Base-by-base conservation (phyloP, 2,329 filamentous ascomycete genomes). In the Sporothrix protearum region DNA sequence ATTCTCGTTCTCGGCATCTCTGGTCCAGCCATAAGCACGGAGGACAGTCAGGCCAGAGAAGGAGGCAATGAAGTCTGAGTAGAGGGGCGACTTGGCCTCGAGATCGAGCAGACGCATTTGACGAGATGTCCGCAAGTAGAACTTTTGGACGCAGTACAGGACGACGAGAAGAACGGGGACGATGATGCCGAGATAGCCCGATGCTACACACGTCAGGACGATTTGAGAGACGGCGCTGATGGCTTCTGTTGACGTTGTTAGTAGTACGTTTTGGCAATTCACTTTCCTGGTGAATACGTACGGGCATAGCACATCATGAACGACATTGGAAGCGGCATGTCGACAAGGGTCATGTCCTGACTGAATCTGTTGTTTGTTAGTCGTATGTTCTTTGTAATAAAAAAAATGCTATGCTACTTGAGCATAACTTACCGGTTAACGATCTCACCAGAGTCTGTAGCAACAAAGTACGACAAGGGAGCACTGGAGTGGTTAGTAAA, bases 11-110 rank as follows among this genome's bases (percentile, higher is more conserved):
- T 83, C 78, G 70, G 83, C 80, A 6, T 78, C 76, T 1, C 78
- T 75, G 49, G 84, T 79, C 87, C 86, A 89, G 2, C 83, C 83
- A 73, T 88, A 89, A 0, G 87, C 85, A 10, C 87, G 82, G 10
- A 87, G 79, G 0, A 84, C 86, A 0, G 80, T 79, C 1, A 87
- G 76, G 0, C 85, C 85, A 39, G 80, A 79, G 19, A 86, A 77
- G 1, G 81, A 82, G 72, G 85, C 84, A n/a, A 81, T 80, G 71
- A 87, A 85, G 49, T 73, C 69, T 16, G 74, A 68, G 69, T 84
- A 85, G 1, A 87, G 78, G 0, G 84, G 84, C 0, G 83, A 81
- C 57, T 85, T 85, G 5, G 82, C 80, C 76, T 87, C 85, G n/a
- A 87, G 78, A 63, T 87, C 85, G 55, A 87, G 77, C 33, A 84